Evolutionary conservation across 306 rosid genomes (phyloP), one percentile per base, ranked within the genome.

Genomic region (Vigna nakashimae): DNA sequence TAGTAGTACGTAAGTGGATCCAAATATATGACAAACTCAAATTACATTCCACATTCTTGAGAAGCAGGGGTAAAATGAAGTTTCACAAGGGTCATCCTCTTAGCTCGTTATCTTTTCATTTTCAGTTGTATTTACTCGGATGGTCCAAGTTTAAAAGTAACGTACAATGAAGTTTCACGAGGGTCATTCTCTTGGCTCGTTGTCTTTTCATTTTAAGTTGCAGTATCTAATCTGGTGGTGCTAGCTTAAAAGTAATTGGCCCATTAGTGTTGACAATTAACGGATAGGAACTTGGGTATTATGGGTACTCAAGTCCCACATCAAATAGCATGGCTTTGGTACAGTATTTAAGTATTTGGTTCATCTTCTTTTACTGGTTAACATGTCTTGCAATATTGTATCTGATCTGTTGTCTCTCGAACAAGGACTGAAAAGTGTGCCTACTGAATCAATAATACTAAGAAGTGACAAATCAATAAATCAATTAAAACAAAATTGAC

Each of bases 381-480:
- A 9, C 40, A 36, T 53, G 40, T 43, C 78, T 73, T 50, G 2
- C 13, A 40, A 59, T 5, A 22, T 48, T 72, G 7, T 42, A 66
- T 75, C 24, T 26, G 24, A 45, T 34, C 71, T 71, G 62, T 24
- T 26, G 55, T 40, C 32, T 59, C 65, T 17, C 34, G 32, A 70
- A 16, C 49, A 73, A 46, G 67, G 76, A 50, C 40, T 22, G 26
- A 71, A 22, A 79, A 76, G 22, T 52, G 52, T 53, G 57, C 49
- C 56, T 43, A 28, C 24, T 32, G 22, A 58, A 71, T 65, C 51
- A 71, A 57, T 42, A 71, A 57, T 42, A 40, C 46, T 30, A 59
- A 49, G 24, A 59, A 59, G 24, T 49, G 26, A 62, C 22, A 57
- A 65, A n/a, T 62, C 14, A 13, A 34, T 22, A 70, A 69, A 64